phyloP scores from a whole-genome alignment of 2,329 filamentous ascomycete species.

The Fusarium agapanthi region DNA sequence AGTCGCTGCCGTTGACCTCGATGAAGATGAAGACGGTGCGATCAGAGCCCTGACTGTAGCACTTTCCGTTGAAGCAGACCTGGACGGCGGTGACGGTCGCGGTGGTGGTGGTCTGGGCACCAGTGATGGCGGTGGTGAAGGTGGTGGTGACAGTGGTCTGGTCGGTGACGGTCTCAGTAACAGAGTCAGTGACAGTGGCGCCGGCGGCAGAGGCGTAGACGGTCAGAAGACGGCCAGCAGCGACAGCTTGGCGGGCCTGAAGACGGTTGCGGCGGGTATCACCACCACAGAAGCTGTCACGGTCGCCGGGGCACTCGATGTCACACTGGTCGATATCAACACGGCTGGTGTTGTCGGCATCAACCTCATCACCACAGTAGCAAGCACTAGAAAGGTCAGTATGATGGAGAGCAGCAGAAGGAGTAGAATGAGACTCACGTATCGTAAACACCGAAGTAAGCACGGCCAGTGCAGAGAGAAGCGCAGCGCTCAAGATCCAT shows the following conservation, averaged over 20 bases:
- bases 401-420: accelerated
- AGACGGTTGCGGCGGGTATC: conserved; percentile 12
- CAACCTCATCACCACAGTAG: conserved; percentile 31
- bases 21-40: conserved; percentile 27
- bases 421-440: conserved; percentile 24
- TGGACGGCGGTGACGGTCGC: conserved; percentile 22
- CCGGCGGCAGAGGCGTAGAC: conserved; percentile 6
- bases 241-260: conserved; percentile 18
- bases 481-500: conserved; percentile 41
- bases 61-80: conserved; percentile 16
- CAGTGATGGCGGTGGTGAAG: conserved; percentile 2
- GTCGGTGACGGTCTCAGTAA: conserved; percentile 5
- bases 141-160: conserved; percentile 23
- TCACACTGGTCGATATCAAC: conserved; percentile 10
- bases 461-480: conserved; percentile 31
- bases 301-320: conserved; percentile 30
- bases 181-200: not conserved
- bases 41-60: not conserved
- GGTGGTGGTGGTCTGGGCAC: not conserved
- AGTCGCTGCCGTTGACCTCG: conserved; percentile 24
- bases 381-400: conserved; percentile 27
- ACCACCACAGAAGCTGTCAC: conserved; percentile 27
- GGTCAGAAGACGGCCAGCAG: conserved; percentile 22
- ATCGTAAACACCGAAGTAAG: conserved; percentile 40
- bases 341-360: not conserved